Conservation (phyloP, 129 eudicot genomes). For the Mikania micrantha region DNA sequence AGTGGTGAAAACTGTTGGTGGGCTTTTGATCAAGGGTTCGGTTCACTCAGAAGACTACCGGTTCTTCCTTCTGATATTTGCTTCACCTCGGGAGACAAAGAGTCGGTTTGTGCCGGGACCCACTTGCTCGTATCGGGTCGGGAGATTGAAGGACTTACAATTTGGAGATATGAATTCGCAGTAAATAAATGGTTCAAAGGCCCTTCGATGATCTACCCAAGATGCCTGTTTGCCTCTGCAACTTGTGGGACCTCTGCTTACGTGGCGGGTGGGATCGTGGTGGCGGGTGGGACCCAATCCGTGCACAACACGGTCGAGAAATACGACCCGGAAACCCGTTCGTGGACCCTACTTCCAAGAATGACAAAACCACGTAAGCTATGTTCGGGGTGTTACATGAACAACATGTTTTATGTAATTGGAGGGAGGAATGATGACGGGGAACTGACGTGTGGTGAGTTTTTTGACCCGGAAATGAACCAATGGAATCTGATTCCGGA, state of each 20-base stretch:
- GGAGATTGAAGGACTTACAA: slow-evolving; percentile 53
- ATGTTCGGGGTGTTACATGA: slow-evolving; percentile 79
- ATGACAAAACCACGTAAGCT: slow-evolving; percentile 61
- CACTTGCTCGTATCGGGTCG: slow-evolving; percentile 79
- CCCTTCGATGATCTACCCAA: slow-evolving; percentile 62
- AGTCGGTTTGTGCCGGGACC: slow-evolving; percentile 81
- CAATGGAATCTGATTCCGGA: slow-evolving; percentile 64
- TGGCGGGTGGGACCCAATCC: slow-evolving; percentile 22
- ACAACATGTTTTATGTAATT: slow-evolving; percentile 62
- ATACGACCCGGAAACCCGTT: slow-evolving; percentile 47
- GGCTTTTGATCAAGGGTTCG: slow-evolving; percentile 63
- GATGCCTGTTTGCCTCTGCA: slow-evolving; percentile 90
- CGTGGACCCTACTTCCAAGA: slow-evolving; percentile 76
- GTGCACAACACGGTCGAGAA: slow-evolving; percentile 59
- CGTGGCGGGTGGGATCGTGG: slow-evolving; percentile 75
- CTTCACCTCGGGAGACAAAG: slow-evolving; percentile 65
- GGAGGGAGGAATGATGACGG: slow-evolving; percentile 71
- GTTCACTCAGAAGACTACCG: slow-evolving; percentile 56
- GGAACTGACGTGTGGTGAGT: slow-evolving; percentile 77
- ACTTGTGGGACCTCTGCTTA: slow-evolving; percentile 61
- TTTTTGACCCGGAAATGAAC: slow-evolving; percentile 37
- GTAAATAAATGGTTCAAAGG: slow-evolving; percentile 66
- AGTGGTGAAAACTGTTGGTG: slow-evolving; percentile 73
- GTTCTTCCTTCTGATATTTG: slow-evolving; percentile 51
- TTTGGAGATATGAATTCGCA: slow-evolving; percentile 70